Conservation (phyloP, 306 rosid species). For the Mimosa bimucronata region DNA sequence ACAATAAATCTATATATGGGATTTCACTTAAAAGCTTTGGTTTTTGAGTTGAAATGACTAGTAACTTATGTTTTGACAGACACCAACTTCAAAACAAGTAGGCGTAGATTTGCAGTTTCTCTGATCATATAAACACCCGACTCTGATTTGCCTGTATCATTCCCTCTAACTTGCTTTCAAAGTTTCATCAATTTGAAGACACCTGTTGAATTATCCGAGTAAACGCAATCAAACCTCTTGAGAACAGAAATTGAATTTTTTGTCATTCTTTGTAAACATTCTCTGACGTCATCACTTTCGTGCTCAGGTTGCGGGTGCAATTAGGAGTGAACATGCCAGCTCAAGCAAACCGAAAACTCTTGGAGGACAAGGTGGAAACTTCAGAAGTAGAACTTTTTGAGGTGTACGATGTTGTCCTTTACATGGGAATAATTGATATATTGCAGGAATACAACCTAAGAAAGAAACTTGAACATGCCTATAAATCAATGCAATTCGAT, state of each 20-base stretch:
- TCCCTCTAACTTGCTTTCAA: constrained; percentile 3
- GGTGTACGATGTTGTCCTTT: constrained; percentile 85
- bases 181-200: not conserved
- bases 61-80: not conserved
- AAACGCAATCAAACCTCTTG: not conserved
- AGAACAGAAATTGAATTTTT: not conserved
- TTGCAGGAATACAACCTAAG: constrained; percentile 73
- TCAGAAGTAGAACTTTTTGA: constrained; percentile 79
- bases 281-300: no score
- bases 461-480: constrained; percentile 79
- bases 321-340: constrained; percentile 99
- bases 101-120: not conserved
- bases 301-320: constrained; percentile 82
- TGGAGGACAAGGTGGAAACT: constrained; percentile 51
- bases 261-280: not conserved
- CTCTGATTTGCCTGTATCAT: not conserved
- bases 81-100: not conserved
- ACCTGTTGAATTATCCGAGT: not conserved
- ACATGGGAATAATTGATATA: constrained; percentile 92
- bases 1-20: not conserved
- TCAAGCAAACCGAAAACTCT: constrained; percentile 61
- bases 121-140: not conserved
- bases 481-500: constrained; percentile 59
- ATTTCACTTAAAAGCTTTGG: not conserved
- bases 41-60: not conserved